Base-by-base conservation (phyloP, 305 asterid species). In the Ilex paraguariensis region DNA sequence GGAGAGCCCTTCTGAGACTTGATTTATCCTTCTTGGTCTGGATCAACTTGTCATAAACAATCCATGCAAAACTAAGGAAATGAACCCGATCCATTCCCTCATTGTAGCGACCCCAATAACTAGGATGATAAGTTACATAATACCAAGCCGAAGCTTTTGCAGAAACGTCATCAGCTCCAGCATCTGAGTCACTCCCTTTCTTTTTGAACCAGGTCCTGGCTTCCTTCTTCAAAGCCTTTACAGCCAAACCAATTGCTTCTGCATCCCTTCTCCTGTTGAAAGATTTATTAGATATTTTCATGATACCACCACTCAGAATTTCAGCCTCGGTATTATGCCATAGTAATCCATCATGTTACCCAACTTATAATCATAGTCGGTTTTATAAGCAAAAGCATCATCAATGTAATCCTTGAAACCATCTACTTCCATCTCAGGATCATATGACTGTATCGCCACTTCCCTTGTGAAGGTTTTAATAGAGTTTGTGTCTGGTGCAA, bases 121-220 rank as follows among this genome's bases (percentile, higher is more conserved):
- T 54, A 10, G 58, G 58, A 54, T 54, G 58, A 54, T 54, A 54
- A 3, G 58, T 54, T 7, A 54, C 58, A 21, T 54, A 14, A 21
- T 54, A 54, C 58, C 58, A 54, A 15, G 58, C 58, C 32, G 58
- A 54, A 7, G 58, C 58, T 21, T 54, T 54, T 16, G 58, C 58
- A 54, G 3, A 15, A 54, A 54, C 6, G 32, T 54, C 58, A 15
- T 54, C 31, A 15, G 1, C 31, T 54, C 7, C 58, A 21, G 32
- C 31, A 54, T 54, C 31, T 1, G n/a, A 9, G 32, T 54, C 31
- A 15, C 31, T 14, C 11, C 58, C n/a, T 16, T 14, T 28, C 58
- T 21, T 15, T 5, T 54, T n/a, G 58, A 54, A 54, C 58, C 58
- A 54, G 58, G 11, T n/a, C 58, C 31, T 54, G 12, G 39, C 58